These are phyloP conservation scores for Seminavis robusta DNA, from an alignment of 108 stramenopile species.

Conservation along the genomic window DNA sequence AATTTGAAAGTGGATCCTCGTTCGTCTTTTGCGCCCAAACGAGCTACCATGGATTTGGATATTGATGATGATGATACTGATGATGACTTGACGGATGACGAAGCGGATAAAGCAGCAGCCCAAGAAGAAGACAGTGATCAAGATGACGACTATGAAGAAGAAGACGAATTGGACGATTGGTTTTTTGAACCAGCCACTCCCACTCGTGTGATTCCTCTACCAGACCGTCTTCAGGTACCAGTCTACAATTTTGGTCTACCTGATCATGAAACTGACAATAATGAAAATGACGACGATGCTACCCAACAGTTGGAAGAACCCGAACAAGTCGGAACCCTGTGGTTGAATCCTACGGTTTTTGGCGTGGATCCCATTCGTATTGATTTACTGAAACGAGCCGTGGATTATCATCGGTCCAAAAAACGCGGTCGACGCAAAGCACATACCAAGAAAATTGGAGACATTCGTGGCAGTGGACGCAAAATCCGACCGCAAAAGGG, in stretches of 20 bases:
- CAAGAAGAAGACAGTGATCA: slow-evolving; percentile 19
- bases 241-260: slow-evolving; percentile 35
- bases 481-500: slow-evolving; percentile 91
- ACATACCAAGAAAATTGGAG: slow-evolving; percentile 79
- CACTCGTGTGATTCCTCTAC: slow-evolving; percentile 56
- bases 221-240: slow-evolving; percentile 64
- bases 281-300: too few relatives aligned
- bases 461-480: slow-evolving; percentile 78
- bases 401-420: slow-evolving; percentile 80
- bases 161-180: slow-evolving; percentile 27
- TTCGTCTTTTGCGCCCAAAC: slow-evolving; percentile 44
- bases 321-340: slow-evolving; percentile 50
- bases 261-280: slow-evolving; percentile 16
- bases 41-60: slow-evolving; percentile 1
- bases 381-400: slow-evolving; percentile 71
- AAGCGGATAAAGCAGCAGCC: slow-evolving; percentile 11
- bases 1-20: slow-evolving; percentile 57
- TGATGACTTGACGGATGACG: slow-evolving; percentile 2
- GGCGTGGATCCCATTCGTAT: slow-evolving; percentile 68
- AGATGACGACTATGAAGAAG: slow-evolving; percentile 33
- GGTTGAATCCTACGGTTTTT: slow-evolving; percentile 59
- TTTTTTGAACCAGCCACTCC: slow-evolving; percentile 20
- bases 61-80: not conserved
- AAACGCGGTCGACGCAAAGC: slow-evolving; percentile 74
- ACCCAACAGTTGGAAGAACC: slow-evolving; percentile 9